Conservation (phyloP, 1,284 basidiomycete species). For the Apiotrichum gracile region DNA sequence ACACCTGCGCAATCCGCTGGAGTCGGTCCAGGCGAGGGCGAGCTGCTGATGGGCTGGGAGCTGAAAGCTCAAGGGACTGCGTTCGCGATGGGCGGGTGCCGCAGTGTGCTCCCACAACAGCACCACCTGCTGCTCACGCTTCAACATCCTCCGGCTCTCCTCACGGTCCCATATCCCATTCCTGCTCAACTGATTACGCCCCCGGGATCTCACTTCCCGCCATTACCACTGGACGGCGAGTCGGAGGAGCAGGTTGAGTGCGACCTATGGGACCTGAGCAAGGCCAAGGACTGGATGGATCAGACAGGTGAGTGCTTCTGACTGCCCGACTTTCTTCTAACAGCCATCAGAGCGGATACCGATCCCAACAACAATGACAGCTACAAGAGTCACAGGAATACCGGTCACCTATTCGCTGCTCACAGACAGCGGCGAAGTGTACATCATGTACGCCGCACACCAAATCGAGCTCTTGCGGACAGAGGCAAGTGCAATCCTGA, state of each 20-base stretch:
- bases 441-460: conserved; percentile 33
- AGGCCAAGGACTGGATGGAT: conserved; percentile 26
- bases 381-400: conserved; percentile 23
- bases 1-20: conserved; percentile 55
- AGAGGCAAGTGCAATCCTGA: neutral
- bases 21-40: conserved; percentile 78
- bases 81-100: conserved; percentile 32
- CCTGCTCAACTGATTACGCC: conserved; percentile 27
- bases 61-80: conserved; percentile 57
- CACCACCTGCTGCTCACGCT: conserved; percentile 35
- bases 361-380: conserved; percentile 16
- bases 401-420: conserved; percentile 40
- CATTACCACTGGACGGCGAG: conserved; percentile 38
- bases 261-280: conserved; percentile 36
- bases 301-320: conserved; percentile 13
- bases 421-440: conserved; percentile 46
- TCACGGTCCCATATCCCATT: conserved; percentile 36
- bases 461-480: conserved; percentile 12
- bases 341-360: conserved; percentile 9
- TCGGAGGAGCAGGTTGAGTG: conserved; percentile 39
- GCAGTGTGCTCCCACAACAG: conserved; percentile 25
- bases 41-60: conserved; percentile 68
- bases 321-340: neutral
- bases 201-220: conserved; percentile 35
- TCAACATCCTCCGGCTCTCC: conserved; percentile 33